A percentile compares a stretch with the other conserved stretches of the same genome.
These are phyloP conservation scores for Sphaceloma murrayae DNA, from an alignment of 2,329 filamentous ascomycete genomes.

Conservation along the genomic window DNA sequence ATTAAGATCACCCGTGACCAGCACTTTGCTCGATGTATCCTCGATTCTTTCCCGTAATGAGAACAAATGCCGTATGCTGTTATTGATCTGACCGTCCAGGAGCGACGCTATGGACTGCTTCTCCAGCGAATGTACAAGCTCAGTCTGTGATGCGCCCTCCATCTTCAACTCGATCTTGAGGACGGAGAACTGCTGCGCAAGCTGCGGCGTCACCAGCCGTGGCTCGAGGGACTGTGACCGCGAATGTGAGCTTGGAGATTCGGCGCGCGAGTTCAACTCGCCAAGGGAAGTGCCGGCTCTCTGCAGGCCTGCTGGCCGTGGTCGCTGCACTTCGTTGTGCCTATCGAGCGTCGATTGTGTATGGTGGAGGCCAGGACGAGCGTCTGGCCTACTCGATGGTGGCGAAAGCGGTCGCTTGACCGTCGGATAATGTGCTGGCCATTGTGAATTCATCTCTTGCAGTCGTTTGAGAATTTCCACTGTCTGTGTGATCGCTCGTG, in stretches of 20 bases:
- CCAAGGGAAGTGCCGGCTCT: constrained; percentile 66
- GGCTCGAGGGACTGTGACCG: constrained; percentile 49
- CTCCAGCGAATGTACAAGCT: constrained; percentile 88
- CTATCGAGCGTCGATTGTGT: constrained; percentile 52
- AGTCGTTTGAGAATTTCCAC: constrained; percentile 74
- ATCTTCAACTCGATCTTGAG: constrained; percentile 91
- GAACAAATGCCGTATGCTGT: constrained; percentile 83
- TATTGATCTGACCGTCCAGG: constrained; percentile 85
- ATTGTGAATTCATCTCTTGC: constrained; percentile 79
- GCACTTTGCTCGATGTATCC: constrained; percentile 91
- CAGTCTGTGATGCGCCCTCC: constrained; percentile 72
- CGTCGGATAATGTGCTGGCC: constrained; percentile 92
- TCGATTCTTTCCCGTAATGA: constrained; percentile 87
- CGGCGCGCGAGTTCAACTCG: constrained; percentile 47
- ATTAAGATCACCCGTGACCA: constrained; percentile 92
- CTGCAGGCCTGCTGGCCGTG: constrained; percentile 46
- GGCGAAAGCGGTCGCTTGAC: constrained; percentile 50
- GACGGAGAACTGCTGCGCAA: constrained; percentile 91
- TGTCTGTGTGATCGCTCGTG: constrained; percentile 74
- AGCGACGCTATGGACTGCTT: constrained; percentile 84
- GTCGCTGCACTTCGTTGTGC: constrained; percentile 32
- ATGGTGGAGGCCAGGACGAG: constrained; percentile 54
- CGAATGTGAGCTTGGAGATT: constrained; percentile 46
- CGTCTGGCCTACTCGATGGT: constrained; percentile 37
- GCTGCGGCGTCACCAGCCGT: constrained; percentile 78